Percentiles rank a stretch among this genome's conserved stretches.
Evolutionary conservation across 2,329 filamentous ascomycete species (phyloP).

Genomic region (Calonectria crousiana): DNA sequence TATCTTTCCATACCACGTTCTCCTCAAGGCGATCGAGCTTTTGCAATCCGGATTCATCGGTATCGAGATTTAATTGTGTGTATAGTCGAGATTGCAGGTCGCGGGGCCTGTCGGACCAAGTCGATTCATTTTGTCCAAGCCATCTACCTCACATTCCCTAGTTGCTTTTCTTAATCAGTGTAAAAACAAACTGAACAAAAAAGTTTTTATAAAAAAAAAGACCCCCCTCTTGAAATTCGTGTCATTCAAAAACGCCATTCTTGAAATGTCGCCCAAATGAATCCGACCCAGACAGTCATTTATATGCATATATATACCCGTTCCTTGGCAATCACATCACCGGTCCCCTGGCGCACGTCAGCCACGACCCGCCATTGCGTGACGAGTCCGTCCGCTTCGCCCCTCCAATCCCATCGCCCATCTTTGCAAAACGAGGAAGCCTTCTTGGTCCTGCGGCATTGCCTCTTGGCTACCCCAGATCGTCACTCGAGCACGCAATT

Average conservation of each 20-base stretch:
- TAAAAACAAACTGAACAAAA: not conserved
- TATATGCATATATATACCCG: not conserved
- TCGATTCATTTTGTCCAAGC: not conserved
- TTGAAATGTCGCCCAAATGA: not conserved
- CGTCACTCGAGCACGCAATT: not conserved
- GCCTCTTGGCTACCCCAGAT: not conserved
- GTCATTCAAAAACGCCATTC: not conserved
- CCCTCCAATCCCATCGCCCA: not conserved
- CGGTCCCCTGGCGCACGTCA: slow-evolving; percentile 21
- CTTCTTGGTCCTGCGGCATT: not conserved
- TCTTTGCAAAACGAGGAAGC: not conserved
- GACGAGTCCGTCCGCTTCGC: not conserved
- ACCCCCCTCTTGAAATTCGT: not conserved
- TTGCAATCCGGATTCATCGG: not conserved
- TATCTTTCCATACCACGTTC: not conserved
- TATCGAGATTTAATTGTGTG: not conserved
- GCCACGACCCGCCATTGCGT: slow-evolving; percentile 15
- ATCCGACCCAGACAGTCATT: not conserved
- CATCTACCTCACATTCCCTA: not conserved
- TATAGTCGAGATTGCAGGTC: not conserved
- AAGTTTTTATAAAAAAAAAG: not conserved
- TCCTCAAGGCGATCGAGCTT: not conserved
- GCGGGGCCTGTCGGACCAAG: not conserved
- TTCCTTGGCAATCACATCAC: not conserved
- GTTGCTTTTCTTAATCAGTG: not conserved